Evolutionary conservation across 306 rosid species (phyloP).

Genomic region (Calophaca sinica): DNA sequence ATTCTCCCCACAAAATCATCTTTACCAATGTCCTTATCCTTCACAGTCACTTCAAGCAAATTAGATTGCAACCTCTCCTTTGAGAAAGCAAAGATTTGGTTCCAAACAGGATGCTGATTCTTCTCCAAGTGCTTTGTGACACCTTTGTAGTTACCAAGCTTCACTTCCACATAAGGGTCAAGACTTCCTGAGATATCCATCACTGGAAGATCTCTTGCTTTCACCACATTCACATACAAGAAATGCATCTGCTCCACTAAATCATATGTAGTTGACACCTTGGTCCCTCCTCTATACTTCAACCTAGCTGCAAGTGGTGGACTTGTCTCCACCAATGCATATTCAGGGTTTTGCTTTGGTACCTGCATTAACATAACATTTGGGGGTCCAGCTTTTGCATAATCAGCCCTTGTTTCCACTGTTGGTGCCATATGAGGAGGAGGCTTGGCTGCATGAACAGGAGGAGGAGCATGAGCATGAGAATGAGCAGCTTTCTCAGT

Average conservation of each 20-base stretch:
- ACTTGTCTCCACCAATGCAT: slow-evolving; percentile 71
- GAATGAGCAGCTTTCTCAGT: slow-evolving; percentile 43
- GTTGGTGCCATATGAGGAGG: neutral
- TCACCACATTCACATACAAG: slow-evolving; percentile 88
- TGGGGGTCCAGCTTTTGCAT: slow-evolving; percentile 71
- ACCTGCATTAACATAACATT: slow-evolving; percentile 71
- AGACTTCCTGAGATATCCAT: slow-evolving; percentile 93
- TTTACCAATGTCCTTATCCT: slow-evolving; percentile 82
- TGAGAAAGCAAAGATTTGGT: slow-evolving; percentile 86
- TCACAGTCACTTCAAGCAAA: slow-evolving; percentile 78
- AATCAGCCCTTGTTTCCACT: slow-evolving; percentile 63
- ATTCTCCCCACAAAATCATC: slow-evolving; percentile 91
- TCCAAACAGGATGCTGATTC: slow-evolving; percentile 92
- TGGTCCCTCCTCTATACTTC: slow-evolving; percentile 63
- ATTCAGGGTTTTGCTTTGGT: slow-evolving; percentile 79
- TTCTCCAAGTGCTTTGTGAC: slow-evolving; percentile 76
- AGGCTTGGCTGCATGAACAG: slow-evolving; percentile 1
- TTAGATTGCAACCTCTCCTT: slow-evolving; percentile 78
- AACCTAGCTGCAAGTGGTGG: slow-evolving; percentile 87
- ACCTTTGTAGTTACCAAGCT: slow-evolving; percentile 91
- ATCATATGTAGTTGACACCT: slow-evolving; percentile 88
- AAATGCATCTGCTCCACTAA: slow-evolving; percentile 91
- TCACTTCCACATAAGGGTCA: slow-evolving; percentile 96
- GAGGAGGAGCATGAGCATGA: slow-evolving; percentile 30
- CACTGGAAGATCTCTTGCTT: slow-evolving; percentile 84